phyloP scores from a whole-genome alignment of 2,329 filamentous ascomycete genomes.

The Ramularia collo-cygni region DNA sequence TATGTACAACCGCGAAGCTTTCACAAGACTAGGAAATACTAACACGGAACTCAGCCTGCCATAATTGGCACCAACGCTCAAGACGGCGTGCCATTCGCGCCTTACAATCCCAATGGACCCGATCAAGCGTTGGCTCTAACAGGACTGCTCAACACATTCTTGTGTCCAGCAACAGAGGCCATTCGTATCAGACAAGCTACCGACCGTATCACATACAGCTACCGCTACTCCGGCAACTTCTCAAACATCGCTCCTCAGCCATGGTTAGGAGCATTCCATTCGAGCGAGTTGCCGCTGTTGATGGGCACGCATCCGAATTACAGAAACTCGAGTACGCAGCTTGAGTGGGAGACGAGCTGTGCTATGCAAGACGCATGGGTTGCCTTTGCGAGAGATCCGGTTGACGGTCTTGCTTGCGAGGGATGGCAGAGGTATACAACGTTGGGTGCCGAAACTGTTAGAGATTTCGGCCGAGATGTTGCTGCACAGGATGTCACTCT shows the following conservation, averaged over 20 bases:
- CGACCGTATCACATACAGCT: constrained; percentile 34
- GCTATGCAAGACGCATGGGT: constrained; percentile 30
- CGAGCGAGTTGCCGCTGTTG: constrained; percentile 33
- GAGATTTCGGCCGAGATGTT: constrained; percentile 25
- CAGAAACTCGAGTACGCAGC: constrained; percentile 16
- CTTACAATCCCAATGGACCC: constrained; percentile 30
- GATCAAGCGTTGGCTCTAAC: constrained; percentile 10
- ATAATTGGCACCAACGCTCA: constrained; percentile 33
- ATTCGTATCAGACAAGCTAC: constrained; percentile 24
- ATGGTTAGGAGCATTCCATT: constrained; percentile 41
- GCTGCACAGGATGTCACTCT: constrained; percentile 24
- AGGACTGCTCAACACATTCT: constrained; percentile 15
- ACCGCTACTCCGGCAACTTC: constrained; percentile 37
- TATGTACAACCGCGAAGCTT: no score
- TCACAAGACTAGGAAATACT: neutral
- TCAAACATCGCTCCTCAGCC: constrained; percentile 34
- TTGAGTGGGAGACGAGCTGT: constrained; percentile 26
- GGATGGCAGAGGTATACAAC: constrained; percentile 18
- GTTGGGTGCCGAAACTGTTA: constrained; percentile 16
- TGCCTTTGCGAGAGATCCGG: constrained; percentile 31
- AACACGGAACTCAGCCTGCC: constrained; percentile 21
- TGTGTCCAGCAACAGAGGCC: constrained; percentile 27
- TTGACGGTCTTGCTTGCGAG: constrained; percentile 20
- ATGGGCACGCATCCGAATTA: constrained; percentile 35
- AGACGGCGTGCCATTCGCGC: constrained; percentile 31